These are phyloP conservation scores for Triticum dicoccoides DNA, from an alignment of 176 grass and related monocot species.

Conservation along the genomic window DNA sequence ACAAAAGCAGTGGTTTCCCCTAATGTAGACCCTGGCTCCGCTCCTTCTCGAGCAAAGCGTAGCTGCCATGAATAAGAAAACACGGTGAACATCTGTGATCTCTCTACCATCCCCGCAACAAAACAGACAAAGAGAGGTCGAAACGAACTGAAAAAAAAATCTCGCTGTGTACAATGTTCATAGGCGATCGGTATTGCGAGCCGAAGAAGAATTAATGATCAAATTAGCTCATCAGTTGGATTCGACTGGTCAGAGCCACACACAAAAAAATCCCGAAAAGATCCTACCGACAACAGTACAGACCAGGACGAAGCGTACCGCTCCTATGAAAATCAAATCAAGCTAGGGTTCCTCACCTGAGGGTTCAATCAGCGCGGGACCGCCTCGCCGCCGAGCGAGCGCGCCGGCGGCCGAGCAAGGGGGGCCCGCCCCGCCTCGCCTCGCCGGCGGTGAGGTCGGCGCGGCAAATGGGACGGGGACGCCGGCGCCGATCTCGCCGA, in stretches of 20 bases:
- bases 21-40: not conserved
- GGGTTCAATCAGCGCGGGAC: not conserved
- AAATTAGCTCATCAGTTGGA: not conserved
- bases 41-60: not conserved
- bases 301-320: not conserved
- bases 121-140: not conserved
- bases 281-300: not conserved
- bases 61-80: not conserved
- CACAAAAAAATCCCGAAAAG: not conserved
- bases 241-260: not conserved
- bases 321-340: not conserved
- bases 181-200: not conserved
- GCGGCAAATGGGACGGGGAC: not conserved
- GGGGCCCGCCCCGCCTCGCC: not conserved
- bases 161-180: not conserved
- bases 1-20: not conserved
- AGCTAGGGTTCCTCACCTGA: not conserved
- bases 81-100: not conserved
- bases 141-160: not conserved
- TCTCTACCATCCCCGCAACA: not conserved
- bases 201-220: not conserved
- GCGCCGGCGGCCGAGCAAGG: not conserved
- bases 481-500: not conserved
- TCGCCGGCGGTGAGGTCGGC: not conserved
- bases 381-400: not conserved